Conservation (phyloP, 1,139 yeast genomes). For the Candida pseudoviswanathii region DNA sequence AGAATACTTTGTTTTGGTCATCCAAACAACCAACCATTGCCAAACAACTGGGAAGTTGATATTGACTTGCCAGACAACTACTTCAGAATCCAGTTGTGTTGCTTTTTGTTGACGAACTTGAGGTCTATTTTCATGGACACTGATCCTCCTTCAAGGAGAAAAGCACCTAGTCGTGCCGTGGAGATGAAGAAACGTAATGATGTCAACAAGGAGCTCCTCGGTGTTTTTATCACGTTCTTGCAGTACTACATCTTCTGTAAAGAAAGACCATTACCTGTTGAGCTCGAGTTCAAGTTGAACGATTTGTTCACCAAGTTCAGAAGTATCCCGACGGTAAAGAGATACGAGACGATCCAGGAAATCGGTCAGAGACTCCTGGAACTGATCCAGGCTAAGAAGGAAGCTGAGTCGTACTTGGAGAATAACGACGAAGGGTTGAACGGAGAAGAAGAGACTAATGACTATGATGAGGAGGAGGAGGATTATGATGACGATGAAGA, state of each 20-base stretch:
- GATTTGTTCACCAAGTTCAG: slow-evolving; percentile 40
- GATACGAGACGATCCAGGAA: slow-evolving; percentile 44
- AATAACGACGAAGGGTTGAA: slow-evolving; percentile 17
- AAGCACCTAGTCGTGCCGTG: slow-evolving; percentile 11
- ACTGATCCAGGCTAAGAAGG: slow-evolving; percentile 22
- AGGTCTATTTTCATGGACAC: slow-evolving; percentile 16
- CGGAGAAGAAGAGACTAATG: slow-evolving; percentile 20
- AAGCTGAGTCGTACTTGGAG: slow-evolving; percentile 20
- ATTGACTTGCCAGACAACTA: slow-evolving; percentile 69
- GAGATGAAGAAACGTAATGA: slow-evolving; percentile 15
- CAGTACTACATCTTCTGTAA: slow-evolving; percentile 78
- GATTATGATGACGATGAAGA: slow-evolving; percentile 21
- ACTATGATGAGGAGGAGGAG: slow-evolving; percentile 20
- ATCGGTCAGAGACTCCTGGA: slow-evolving; percentile 41
- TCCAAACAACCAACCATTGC: slow-evolving; percentile 61
- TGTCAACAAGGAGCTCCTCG: slow-evolving; percentile 30
- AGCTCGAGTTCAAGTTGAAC: slow-evolving; percentile 55
- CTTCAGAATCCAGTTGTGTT: slow-evolving; percentile 65
- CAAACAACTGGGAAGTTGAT: slow-evolving; percentile 37
- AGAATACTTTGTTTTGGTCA: slow-evolving; percentile 70
- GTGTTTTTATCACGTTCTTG: slow-evolving; percentile 58
- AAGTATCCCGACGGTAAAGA: slow-evolving; percentile 26
- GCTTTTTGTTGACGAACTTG: slow-evolving; percentile 28
- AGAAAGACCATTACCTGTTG: slow-evolving; percentile 64
- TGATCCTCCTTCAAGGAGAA: slow-evolving; percentile 11